These are phyloP conservation scores for Limonium bicolor DNA, from an alignment of 148 eudicot species.

Conservation along the genomic window DNA sequence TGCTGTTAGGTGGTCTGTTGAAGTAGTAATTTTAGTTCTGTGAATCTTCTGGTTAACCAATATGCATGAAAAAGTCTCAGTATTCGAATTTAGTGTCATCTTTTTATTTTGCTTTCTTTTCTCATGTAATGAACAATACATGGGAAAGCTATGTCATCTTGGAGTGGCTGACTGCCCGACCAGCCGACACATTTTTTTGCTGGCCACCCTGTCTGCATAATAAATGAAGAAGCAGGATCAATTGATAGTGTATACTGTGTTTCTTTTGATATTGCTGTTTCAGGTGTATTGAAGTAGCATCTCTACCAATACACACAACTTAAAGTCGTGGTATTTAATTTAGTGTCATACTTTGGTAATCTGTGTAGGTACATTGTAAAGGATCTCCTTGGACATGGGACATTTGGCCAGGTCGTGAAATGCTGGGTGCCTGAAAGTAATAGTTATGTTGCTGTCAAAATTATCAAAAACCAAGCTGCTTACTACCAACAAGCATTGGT, in stretches of 20 bases:
- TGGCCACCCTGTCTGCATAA: neutral
- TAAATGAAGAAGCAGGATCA: neutral
- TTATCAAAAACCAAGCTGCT: constrained; percentile 93
- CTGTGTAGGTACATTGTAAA: constrained; percentile 79
- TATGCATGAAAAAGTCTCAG: too few relatives aligned
- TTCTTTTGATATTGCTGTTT: neutral
- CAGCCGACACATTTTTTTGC: neutral
- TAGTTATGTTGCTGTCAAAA: constrained; percentile 77
- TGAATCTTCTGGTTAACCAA: too few relatives aligned
- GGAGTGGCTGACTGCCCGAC: too few relatives aligned
- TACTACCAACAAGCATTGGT: constrained; percentile 91
- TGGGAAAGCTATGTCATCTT: too few relatives aligned
- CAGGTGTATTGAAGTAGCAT: neutral
- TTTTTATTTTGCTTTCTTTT: too few relatives aligned
- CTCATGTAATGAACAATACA: too few relatives aligned
- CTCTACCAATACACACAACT: too few relatives aligned
- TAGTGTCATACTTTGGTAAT: neutral
- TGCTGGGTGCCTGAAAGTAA: constrained; percentile 80
- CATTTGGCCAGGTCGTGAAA: constrained; percentile 98
- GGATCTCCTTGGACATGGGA: constrained; percentile 95
- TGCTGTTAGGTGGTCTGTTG: too few relatives aligned
- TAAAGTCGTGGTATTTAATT: too few relatives aligned
- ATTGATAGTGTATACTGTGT: neutral
- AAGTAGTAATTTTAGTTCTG: too few relatives aligned
- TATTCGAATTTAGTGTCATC: too few relatives aligned